Conservation (phyloP, 192 early-diverging fungal genomes). For the Endogone sp. region DNA sequence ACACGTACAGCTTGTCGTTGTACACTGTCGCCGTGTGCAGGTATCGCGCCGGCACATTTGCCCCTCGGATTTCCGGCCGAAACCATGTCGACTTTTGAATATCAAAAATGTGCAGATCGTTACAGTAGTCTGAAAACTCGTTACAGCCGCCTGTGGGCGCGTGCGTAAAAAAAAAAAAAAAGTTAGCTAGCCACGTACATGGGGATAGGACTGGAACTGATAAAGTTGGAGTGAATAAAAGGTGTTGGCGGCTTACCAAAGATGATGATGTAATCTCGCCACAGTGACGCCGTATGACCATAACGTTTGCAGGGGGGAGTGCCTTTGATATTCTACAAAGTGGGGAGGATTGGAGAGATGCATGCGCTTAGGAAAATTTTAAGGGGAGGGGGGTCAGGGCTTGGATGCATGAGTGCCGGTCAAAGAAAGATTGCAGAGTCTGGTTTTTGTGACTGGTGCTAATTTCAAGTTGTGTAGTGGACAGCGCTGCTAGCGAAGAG, state of each 20-base stretch:
- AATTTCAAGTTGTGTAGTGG: too few species aligned
- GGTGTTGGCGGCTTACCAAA: conserved; percentile 46
- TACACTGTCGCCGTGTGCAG: conserved; percentile 55
- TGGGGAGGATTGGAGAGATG: too few species aligned
- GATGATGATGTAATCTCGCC: conserved; percentile 48
- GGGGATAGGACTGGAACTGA: too few species aligned
- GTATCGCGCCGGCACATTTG: conserved; percentile 43
- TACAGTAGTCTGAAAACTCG: conserved; percentile 45
- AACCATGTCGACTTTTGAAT: conserved; percentile 47
- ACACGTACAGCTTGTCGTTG: conserved; percentile 56
- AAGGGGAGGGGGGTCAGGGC: conserved; percentile 5
- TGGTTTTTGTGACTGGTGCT: too few species aligned
- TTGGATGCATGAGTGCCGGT: too few species aligned
- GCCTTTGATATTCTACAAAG: conserved; percentile 41
- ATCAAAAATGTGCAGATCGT: conserved; percentile 57
- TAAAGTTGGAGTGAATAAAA: too few species aligned
- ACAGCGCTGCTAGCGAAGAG: too few species aligned
- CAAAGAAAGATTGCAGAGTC: too few species aligned
- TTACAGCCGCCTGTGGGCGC: conserved; percentile 43
- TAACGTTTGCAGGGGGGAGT: conserved; percentile 49
- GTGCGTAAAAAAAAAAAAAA: not conserved
- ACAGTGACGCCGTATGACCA: conserved; percentile 53
- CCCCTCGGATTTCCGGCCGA: conserved; percentile 43
- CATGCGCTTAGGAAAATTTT: conserved; percentile 5
- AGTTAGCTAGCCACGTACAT: too few species aligned